Conservation (phyloP, 768 basidiomycete genomes). For the Gloeophyllum trabeum region DNA sequence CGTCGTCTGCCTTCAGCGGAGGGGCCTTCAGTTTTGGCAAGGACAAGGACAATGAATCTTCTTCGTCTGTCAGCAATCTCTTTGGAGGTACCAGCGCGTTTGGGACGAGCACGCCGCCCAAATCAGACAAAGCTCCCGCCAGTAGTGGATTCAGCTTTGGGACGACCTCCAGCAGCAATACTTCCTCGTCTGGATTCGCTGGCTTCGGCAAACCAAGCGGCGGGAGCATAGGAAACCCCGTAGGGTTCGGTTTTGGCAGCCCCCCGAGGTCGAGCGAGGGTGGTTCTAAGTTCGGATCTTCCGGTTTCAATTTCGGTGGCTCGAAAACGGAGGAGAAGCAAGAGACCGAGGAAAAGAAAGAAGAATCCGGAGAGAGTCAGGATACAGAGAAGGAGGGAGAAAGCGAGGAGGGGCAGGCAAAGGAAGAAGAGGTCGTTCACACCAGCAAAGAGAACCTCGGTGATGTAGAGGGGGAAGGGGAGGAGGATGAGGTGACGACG, state of each 20-base stretch:
- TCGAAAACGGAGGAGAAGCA: neutral
- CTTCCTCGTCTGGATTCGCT: no score
- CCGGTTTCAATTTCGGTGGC: slow-evolving; percentile 1
- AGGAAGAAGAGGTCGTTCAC: no score
- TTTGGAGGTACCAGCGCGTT: slow-evolving; percentile 2
- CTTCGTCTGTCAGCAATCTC: no score
- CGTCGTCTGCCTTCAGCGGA: slow-evolving; percentile 3
- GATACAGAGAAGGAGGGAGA: slow-evolving; percentile 12
- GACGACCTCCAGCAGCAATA: slow-evolving; percentile 1
- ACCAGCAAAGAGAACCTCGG: slow-evolving; percentile 25
- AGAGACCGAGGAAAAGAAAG: slow-evolving; percentile 7
- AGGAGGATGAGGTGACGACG: slow-evolving; percentile 66
- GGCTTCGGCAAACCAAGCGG: slow-evolving; percentile 10
- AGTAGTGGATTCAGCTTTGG: slow-evolving; percentile 9
- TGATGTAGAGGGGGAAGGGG: slow-evolving; percentile 69
- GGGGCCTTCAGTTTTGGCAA: slow-evolving; percentile 7
- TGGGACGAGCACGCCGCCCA: neutral
- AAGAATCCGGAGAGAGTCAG: slow-evolving; percentile 13
- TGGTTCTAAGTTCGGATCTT: slow-evolving; percentile 8
- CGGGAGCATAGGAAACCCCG: slow-evolving; percentile 50
- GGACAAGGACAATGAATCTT: neutral
- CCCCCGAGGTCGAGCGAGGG: slow-evolving; percentile 19
- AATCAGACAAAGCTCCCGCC: slow-evolving; percentile 5
- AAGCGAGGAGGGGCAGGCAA: slow-evolving; percentile 12
- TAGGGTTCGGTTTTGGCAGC: slow-evolving; percentile 48